Percentiles rank a stretch among this genome's conserved stretches.
Conservation (phyloP, 768 basidiomycete genomes). For the Pisolithus orientalis region DNA sequence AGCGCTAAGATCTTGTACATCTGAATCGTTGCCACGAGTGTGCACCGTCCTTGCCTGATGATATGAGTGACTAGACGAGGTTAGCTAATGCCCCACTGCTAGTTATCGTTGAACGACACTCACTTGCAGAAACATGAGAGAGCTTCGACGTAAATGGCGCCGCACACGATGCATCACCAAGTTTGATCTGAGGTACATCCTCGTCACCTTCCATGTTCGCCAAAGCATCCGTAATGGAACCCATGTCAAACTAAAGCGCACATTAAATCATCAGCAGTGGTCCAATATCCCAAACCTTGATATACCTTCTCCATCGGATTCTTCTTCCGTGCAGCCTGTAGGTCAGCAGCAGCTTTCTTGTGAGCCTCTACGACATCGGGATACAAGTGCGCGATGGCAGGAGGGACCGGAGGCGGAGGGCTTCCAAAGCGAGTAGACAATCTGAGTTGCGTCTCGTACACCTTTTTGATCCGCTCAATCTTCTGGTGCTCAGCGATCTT, state of each 20-base stretch:
- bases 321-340: constrained; percentile 59
- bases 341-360: constrained; percentile 64
- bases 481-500: constrained; percentile 92
- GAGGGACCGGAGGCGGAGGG: constrained; percentile 89
- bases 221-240: constrained; percentile 75
- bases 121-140: constrained; percentile 94
- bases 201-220: constrained; percentile 93
- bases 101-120: constrained; percentile 25
- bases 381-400: constrained; percentile 78
- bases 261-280: constrained; percentile 8
- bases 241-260: constrained; percentile 61
- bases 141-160: constrained; percentile 98
- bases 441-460: constrained; percentile 92
- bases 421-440: constrained; percentile 88
- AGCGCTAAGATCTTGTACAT: constrained; percentile 99
- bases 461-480: constrained; percentile 88
- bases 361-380: constrained; percentile 91
- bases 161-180: constrained; percentile 98
- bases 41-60: constrained; percentile 97
- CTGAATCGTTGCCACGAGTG: constrained; percentile 95
- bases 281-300: constrained; percentile 1
- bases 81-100: not conserved
- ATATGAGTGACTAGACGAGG: constrained; percentile 76
- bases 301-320: constrained; percentile 90
- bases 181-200: constrained; percentile 96